Evolutionary conservation across 345 rosid species (phyloP).

Genomic region (Crucihimalaya himalaica): DNA sequence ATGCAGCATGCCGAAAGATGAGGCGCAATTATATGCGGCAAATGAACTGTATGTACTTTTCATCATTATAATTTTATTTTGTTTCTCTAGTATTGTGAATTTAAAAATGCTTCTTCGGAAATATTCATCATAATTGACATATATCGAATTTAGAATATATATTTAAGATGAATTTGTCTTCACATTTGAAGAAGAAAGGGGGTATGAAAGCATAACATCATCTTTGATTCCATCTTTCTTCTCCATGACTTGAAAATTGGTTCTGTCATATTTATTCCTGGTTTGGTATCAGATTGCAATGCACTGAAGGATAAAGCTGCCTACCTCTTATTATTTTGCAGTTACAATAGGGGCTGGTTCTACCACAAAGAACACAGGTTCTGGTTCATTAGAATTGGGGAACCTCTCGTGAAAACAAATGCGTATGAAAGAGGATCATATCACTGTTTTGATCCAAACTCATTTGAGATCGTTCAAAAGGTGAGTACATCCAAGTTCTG

Average conservation of each 20-base stretch:
- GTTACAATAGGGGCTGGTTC: constrained; percentile 83
- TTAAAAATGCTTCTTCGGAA: not conserved
- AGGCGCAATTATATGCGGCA: constrained; percentile 83
- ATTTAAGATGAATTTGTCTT: constrained; percentile 1
- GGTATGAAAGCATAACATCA: constrained; percentile 5
- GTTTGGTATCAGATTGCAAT: constrained; percentile 7
- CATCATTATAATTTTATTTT: not conserved
- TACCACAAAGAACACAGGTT: constrained; percentile 80
- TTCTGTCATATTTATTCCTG: not conserved
- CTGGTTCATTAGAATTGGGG: constrained; percentile 77
- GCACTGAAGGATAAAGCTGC: constrained; percentile 11
- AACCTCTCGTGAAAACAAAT: constrained; percentile 82
- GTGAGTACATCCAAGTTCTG: constrained; percentile 43
- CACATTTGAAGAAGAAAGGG: not conserved
- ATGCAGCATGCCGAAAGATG: constrained; percentile 97
- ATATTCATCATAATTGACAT: not conserved
- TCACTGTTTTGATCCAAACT: constrained; percentile 78
- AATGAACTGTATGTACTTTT: constrained; percentile 75
- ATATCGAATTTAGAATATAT: not conserved
- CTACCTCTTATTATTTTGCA: constrained; percentile 42
- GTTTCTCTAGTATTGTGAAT: constrained; percentile 1
- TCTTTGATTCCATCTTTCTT: constrained; percentile 16
- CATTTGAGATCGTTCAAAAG: constrained; percentile 70
- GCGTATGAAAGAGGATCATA: constrained; percentile 84
- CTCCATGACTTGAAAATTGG: constrained; percentile 4